Conservation (phyloP, 257 asterid genomes). For the Mentha longifolia region DNA sequence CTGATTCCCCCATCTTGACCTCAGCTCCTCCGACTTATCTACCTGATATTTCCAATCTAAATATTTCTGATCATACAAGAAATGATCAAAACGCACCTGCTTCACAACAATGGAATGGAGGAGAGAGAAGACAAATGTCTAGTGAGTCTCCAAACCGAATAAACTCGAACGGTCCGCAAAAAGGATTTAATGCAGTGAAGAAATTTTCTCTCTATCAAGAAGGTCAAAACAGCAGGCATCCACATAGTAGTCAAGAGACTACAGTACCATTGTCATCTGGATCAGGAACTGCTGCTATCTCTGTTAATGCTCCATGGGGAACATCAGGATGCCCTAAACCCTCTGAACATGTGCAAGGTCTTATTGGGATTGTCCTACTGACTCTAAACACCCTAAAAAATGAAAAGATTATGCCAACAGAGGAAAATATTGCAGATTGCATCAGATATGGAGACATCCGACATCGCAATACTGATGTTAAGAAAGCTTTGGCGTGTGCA, state of each 20-base stretch:
- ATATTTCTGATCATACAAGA: slow-evolving; percentile 40
- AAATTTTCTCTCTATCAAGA: slow-evolving; percentile 47
- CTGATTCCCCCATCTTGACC: slow-evolving; percentile 36
- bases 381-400: slow-evolving; percentile 80
- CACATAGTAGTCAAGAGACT: slow-evolving; percentile 52
- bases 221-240: slow-evolving; percentile 44
- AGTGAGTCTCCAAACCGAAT: slow-evolving; percentile 45
- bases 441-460: slow-evolving; percentile 66
- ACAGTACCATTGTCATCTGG: slow-evolving; percentile 49
- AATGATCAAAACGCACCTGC: slow-evolving; percentile 37
- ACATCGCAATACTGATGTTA: slow-evolving; percentile 78
- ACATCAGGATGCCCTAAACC: slow-evolving; percentile 74
- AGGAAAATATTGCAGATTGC: slow-evolving; percentile 79
- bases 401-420: slow-evolving; percentile 87
- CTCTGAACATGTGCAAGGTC: slow-evolving; percentile 73
- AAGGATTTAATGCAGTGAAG: slow-evolving; percentile 54
- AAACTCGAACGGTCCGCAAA: slow-evolving; percentile 47
- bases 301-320: slow-evolving; percentile 65
- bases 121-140: slow-evolving; percentile 65
- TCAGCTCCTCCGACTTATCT: slow-evolving; percentile 32
- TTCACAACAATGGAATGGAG: slow-evolving; percentile 43
- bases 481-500: slow-evolving; percentile 82
- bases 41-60: slow-evolving; percentile 43
- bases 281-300: slow-evolving; percentile 36
- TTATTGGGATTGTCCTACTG: slow-evolving; percentile 75